Evolutionary conservation across 768 basidiomycete genomes (phyloP), one percentile per base, ranked within the genome.

Genomic region (Trametes punicea): DNA sequence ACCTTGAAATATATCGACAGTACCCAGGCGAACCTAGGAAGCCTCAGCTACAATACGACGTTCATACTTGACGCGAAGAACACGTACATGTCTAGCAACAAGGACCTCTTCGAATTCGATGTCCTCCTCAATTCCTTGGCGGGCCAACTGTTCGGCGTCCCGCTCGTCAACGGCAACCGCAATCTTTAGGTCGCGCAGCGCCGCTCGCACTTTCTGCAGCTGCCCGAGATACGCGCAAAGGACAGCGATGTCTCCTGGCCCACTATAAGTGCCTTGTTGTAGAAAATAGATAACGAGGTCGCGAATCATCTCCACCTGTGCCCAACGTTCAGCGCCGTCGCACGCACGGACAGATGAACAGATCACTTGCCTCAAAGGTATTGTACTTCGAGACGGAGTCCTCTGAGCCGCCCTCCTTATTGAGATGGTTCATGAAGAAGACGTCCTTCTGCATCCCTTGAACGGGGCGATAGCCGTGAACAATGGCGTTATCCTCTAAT

Each of bases 1-100:
- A 2, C 88, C 89, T 68, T 91, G 90, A 64, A 82, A 91, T 46
- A 85, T 89, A 59, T 92, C 88, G 1, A 91, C 80, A 0, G 88
- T 90, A 5, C 89, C 79, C 5, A 91, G 72, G 7, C 80, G 77
- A 38, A 89, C 80, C 87, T 88, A 7, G 69, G 67, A 50, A 72
- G 68, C 1, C 40, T 42, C 31, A 64, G 62, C 0, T 56, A 48
- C 38, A 69, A 69, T 3, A 38, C 38, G 20, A 67, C 29, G 27
- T 57, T 48, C 15, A 42, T 29, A 1, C 7, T 13, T 23, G 34
- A 9, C 9, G n/a, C n/a, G n/a, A n/a, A n/a, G n/a, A n/a, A 4
- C 6, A 67, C 77, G 23, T 62, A 87, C 87, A 38, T 78, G 73
- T 61, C 71, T 77, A 1, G 81, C 70, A 1, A 87, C 79, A 45